These are phyloP conservation scores for Mucor racemosus DNA, from an alignment of 371 early-diverging fungal species.

Conservation along the genomic window DNA sequence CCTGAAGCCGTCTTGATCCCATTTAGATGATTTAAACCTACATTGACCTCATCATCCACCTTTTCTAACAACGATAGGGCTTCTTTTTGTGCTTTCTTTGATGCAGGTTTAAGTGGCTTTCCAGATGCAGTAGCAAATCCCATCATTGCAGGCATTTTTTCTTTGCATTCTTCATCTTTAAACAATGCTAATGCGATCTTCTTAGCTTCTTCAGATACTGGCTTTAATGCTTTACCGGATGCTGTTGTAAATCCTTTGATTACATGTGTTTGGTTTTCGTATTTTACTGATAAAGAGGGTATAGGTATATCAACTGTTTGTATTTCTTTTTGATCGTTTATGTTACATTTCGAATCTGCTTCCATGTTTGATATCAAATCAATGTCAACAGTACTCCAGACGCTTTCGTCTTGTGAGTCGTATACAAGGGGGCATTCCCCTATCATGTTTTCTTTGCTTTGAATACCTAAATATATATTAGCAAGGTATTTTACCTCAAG, in stretches of 20 bases:
- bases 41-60: background rate
- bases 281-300: background rate
- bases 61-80: constrained; percentile 5
- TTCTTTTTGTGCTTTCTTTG: constrained; percentile 8
- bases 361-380: constrained; percentile 14
- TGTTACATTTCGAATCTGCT: background rate
- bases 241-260: constrained; percentile 11
- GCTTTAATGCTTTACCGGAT: constrained; percentile 3
- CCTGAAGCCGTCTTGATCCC: constrained; percentile 16
- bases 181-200: background rate
- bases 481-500: too few relatives aligned
- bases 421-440: background rate
- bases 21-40: background rate
- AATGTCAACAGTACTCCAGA: constrained; percentile 14
- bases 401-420: constrained; percentile 15
- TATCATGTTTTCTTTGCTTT: background rate
- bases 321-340: background rate
- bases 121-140: constrained; percentile 18
- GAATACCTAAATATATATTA: background rate
- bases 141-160: background rate
- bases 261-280: background rate
- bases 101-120: constrained; percentile 5
- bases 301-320: background rate
- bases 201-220: constrained; percentile 8
- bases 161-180: background rate